Evolutionary conservation across 2,329 filamentous ascomycete species (phyloP), one percentile per base, ranked within the genome.

Genomic region (Aureobasidium zeae): DNA sequence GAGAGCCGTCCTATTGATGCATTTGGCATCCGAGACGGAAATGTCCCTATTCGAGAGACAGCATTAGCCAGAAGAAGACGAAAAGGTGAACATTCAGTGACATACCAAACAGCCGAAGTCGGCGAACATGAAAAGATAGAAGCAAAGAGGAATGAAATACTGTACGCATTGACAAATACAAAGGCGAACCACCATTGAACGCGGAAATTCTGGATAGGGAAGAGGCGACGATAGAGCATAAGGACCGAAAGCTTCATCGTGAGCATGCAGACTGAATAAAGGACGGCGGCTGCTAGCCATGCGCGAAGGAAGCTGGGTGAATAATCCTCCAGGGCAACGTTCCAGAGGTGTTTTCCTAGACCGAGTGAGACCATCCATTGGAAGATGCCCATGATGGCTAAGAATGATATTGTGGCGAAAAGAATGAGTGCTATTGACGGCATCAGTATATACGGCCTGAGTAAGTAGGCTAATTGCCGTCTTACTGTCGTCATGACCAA

Each of bases 201-300:
- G 5, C 25, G 22, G 31, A 47, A 47, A 15, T 31, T 37, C 7
- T 37, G 29, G 3, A 47, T 32, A 12, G 37, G 37, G n/a, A 47
- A 47, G 13, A 47, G 31, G 19, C 45, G 45, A 10, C 31, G 37
- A 6, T 44, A 47, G 2, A 47, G 32, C 26, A 47, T 34, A 20
- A 47, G 39, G 3, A 47, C 29, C 3, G 45, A 47, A 10, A 47
- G n/a, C 30, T 45, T 47, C 22, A 44, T 37, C 46, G 69, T 55
- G 1, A 45, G 28, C 43, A 45, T 45, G 12, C 34, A 38, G 10
- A 28, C 33, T 8, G 30, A 26, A 28, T 45, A 45, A 0, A 45
- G 22, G 13, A 45, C 28, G 12, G 43, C 35, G 9, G 15, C 33
- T 11, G 29, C 26, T 3, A 38, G 24, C 34, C 35, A 45, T 9